phyloP scores from a whole-genome alignment of 345 rosid genomes.

The Syzygium oleosum region DNA sequence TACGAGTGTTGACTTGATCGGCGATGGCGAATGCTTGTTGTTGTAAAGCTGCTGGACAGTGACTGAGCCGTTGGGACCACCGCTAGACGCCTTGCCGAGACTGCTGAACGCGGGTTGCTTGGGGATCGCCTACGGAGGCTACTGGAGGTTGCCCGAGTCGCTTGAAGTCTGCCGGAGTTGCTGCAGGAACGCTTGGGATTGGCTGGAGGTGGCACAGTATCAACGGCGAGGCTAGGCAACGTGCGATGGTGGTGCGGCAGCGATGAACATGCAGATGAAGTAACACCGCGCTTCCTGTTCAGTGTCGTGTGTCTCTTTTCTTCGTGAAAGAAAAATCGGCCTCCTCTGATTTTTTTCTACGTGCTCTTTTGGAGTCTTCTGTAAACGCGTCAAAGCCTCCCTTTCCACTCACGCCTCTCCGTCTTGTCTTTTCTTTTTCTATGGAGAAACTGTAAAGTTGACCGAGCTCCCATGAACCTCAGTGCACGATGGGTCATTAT shows the following conservation, averaged over 20 bases:
- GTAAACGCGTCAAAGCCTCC: not conserved
- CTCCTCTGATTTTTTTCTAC: not conserved
- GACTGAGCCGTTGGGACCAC: not conserved
- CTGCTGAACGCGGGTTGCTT: not conserved
- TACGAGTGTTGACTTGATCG: not conserved
- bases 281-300: not conserved
- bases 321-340: not conserved
- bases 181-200: too few relatives aligned
- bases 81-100: not conserved
- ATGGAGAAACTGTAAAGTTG: not conserved
- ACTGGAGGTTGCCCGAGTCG: too few relatives aligned
- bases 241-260: not conserved
- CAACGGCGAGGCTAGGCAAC: not conserved
- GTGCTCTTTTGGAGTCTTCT: not conserved
- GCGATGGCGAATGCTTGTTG: not conserved
- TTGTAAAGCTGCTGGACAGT: not conserved
- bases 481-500: not conserved
- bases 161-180: too few relatives aligned
- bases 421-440: not conserved
- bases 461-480: not conserved
- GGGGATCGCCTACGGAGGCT: not conserved
- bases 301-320: not conserved
- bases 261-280: not conserved
- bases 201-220: too few relatives aligned
- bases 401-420: not conserved